A percentile compares a stretch with the other conserved stretches of the same genome.
Conservation (phyloP, 441 rosid genomes). For the Kokia cookei region DNA sequence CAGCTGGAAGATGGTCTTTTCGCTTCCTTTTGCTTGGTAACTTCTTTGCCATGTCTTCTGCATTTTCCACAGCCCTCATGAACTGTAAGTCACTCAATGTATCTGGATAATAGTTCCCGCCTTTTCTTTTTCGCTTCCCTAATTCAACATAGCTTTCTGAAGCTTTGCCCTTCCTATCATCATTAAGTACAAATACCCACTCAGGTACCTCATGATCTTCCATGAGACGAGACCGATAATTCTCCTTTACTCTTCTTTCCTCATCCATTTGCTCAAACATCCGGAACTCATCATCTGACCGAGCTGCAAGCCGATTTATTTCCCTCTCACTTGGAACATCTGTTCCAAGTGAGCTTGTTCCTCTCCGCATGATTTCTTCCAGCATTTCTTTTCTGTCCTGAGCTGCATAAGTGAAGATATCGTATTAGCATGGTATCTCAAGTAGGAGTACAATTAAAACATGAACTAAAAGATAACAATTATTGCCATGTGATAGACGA, state of each 20-base stretch:
- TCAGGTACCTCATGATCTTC: slow-evolving; percentile 98
- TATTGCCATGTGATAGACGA: neutral
- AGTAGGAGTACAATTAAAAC: neutral
- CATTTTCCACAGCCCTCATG: slow-evolving; percentile 92
- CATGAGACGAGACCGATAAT: slow-evolving; percentile 87
- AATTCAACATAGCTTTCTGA: slow-evolving; percentile 44
- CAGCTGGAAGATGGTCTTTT: slow-evolving; percentile 26
- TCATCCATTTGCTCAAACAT: slow-evolving; percentile 96
- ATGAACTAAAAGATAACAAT: neutral
- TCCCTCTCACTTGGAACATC: slow-evolving; percentile 99
- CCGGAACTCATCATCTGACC: slow-evolving; percentile 83
- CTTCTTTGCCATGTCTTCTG: slow-evolving; percentile 51
- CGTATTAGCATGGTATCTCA: slow-evolving; percentile 8
- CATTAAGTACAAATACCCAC: slow-evolving; percentile 71
- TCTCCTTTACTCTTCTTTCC: slow-evolving; percentile 82
- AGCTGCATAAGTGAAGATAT: slow-evolving; percentile 51
- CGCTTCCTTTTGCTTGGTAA: slow-evolving; percentile 43
- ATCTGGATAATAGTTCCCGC: slow-evolving; percentile 65
- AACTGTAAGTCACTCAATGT: slow-evolving; percentile 78
- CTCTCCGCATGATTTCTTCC: slow-evolving; percentile 94
- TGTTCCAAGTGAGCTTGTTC: slow-evolving; percentile 90
- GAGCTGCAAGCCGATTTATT: slow-evolving; percentile 94
- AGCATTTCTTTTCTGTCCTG: slow-evolving; percentile 95
- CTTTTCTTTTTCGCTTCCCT: slow-evolving; percentile 87
- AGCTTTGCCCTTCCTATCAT: slow-evolving; percentile 55